Evolutionary conservation across 495 filamentous ascomycete genomes (phyloP), one percentile per base, ranked within the genome.

Genomic region (Saxispiralis lemnorum): DNA sequence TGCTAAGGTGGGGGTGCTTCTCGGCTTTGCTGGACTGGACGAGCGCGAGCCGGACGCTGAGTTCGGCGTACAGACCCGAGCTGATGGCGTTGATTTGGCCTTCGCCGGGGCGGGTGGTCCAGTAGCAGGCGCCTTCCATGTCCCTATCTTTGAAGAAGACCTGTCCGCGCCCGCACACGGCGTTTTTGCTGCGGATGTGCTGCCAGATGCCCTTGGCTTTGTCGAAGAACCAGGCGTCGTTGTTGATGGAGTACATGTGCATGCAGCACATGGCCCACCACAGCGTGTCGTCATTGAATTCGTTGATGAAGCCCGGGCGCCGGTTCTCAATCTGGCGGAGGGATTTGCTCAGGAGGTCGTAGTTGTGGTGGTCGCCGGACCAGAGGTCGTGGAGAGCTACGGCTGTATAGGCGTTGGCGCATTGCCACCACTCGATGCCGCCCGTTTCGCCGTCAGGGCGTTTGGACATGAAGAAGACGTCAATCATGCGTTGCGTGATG

Each of bases 351-450:
- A 51, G 16, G 6, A 9, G 4, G 12, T 38, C 19, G 40, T 47
- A 51, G 35, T 47, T 39, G 6, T 35, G 14, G 18, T 34, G 24
- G 2, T 41, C 17, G 6, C 38, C 39, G n/a, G 39, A 35, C 34
- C 35, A 44, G 35, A 15, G 9, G 35, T 51, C 44, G 18, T 44
- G 39, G 18, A 47, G 44, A 2, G 44, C 40, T 11, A 47, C 47
- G 12, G 44, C 49, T 1, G 49, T 44, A 36, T 47, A 51, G 21
- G 32, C 49, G 21, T 51, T 51, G 4, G 49, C 49, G 7, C 12
- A 13, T 35, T 47, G 45, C 49, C 49, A 51, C 49, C 49, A 51
- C n/a, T 45, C 49, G 4, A 51, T 51, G 13, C 49, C 49, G 40
- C 20, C 31, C 24, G 47, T 47, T 18, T 20, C 39, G 24, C 49